Evolutionary conservation across 75 land plant genomes (phyloP), one percentile per base, ranked within the genome.

Genomic region (Pseudotsuga menziesii): DNA sequence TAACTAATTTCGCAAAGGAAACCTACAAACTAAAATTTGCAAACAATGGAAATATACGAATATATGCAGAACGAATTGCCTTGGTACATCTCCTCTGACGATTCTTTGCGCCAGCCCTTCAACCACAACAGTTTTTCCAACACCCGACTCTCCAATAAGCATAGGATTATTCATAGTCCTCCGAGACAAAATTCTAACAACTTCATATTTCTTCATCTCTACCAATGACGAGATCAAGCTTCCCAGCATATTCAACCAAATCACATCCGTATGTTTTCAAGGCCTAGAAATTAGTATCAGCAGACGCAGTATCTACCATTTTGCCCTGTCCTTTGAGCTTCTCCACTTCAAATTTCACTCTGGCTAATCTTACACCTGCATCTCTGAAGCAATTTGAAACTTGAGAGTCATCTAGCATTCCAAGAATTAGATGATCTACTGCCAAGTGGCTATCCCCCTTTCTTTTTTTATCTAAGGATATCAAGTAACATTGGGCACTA

Each of bases 161-260:
- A 96, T 98, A 0, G 99, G 99, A 69, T 96, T 96, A 85, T 96
- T 96, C 85, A 94, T 96, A 0, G 99, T 96, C 75, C 99, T 79
- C 75, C 99, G 81, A 17, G 93, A 96, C 13, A 96, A 79, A 63
- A 96, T 94, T 66, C 99, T 77, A 25, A 96, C 74, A 16, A 96
- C 99, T 79, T 9, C 98, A 71, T 16, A 94, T 96, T 75, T 96
- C 99, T 62, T 96, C 99, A 66, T 96, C 99, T 27, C 99, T 78
- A 27, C 99, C 99, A 77, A 96, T 94, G 0, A 96, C 99, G 15
- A 98, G 99, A 62, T 96, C 99, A 62, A 97, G 88, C 87, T 97
- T 97, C 57, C 93, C 98, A 12, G 99, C 99, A 16, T 81, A 78
- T 82, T 94, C 99, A 12, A 97, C 99, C 14, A 97, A 86, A 64